Base-by-base conservation (phyloP, 139 green algal genomes). In the Picochlorum sp. region DNA sequence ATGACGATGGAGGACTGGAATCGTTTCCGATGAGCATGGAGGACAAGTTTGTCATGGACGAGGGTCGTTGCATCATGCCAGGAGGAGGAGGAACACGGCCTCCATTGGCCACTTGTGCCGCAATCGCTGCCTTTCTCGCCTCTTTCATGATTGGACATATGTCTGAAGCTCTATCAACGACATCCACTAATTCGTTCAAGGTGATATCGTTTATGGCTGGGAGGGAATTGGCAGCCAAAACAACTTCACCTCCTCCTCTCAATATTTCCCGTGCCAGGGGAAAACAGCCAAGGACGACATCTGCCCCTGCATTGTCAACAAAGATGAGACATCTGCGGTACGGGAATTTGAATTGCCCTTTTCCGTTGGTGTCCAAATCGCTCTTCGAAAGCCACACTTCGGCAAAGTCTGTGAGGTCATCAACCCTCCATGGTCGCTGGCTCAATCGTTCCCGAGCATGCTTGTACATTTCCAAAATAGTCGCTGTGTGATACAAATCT, bases 171-270 rank as follows among this genome's bases (percentile, higher is more conserved):
- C n/a, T n/a, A n/a, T n/a, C n/a, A n/a, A n/a, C n/a, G n/a, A n/a
- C n/a, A 18, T 52, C n/a, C 9, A 67, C 28, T 38, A 99, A 77
- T 79, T 99, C 94, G 0, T 71, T 7, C 0, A 73, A 83, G 4
- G 94, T 99, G 77, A 98, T 86, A 76, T 99, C 94, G 63, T 99
- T 99, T 76, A 99, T 96, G 31, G 94, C 94, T 3, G 94, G 94
- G 49, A 88, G 77, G 11, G 72, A 80, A 73, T 98, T 98, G 57
- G 86, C 92, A 9, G 89, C 86, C 65, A 98, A 59, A n/a, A 97
- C 83, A 8, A 95, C 90, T 54, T 97, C 86, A 23, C 75, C 83
- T 8, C 94, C 92, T 50, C 80, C 55, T 30, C 81, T 69, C 45
- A 98, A 81, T 49, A 99, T 74, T 74, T 97, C 94, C 0, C 94